Base-by-base conservation (phyloP, 1,284 basidiomycete species). In the Schizophyllum commune region DNA sequence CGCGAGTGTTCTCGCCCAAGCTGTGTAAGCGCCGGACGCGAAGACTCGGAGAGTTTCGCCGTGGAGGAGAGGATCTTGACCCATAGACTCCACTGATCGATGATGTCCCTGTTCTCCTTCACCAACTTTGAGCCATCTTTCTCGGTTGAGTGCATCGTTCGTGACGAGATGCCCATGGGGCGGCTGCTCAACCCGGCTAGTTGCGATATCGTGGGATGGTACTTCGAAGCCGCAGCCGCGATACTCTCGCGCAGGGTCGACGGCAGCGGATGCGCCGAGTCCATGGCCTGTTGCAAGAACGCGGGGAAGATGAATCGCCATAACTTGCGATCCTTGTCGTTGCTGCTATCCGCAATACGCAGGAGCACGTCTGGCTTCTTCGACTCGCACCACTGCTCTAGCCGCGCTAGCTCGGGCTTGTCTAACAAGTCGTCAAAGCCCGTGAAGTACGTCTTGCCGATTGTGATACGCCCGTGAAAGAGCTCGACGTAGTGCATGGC, bases 51-150 rank as follows among this genome's bases (percentile, higher is more conserved):
- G 1, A 89, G 79, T 0, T 84, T 79, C 2, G 91, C 88, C 0
- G 91, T 94, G 17, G 89, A 84, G 67, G 91, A 94, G 5, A 96
- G 79, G 9, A 91, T 81, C 63, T 91, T 89, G 57, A 94, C 81
- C 87, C 93, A 96, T 32, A 88, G 78, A 63, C 91, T 84, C 95
- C 94, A 98, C 71, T 96, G 93, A 56, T 91, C 87, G 21, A 94
- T 84, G 51, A 89, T 74, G 8, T 77, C 72, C 64, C 79, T 81
- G 61, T 86, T 84, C 27, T 95, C 92, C 21, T 79, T 75, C 3
- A 86, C 73, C n/a, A 79, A 61, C 58, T 77, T 82, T 20, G 75
- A 63, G 0, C 80, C 80, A 61, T 86, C 83, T 59, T 77, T 78
- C 56, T 86, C 85, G 0, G 69, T 65, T 15, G 69, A 65, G 8